Evolutionary conservation across 2,329 filamentous ascomycete genomes (phyloP).

Genomic region (Aspergillus flavus): DNA sequence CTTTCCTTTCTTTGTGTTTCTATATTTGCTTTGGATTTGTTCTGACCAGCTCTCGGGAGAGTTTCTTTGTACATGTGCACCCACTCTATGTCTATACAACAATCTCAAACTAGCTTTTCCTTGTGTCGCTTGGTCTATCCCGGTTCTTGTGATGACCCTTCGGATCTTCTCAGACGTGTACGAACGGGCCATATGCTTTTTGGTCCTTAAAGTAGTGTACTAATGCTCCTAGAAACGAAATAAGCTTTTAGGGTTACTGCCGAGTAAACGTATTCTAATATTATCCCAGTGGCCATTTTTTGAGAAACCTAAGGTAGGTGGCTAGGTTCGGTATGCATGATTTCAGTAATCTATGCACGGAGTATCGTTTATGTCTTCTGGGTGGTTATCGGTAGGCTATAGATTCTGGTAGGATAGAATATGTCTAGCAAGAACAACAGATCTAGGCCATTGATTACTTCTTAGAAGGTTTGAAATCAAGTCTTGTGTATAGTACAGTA

Average conservation of each 20-base stretch:
- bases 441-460: not conserved
- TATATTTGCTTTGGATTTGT: not conserved
- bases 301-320: not conserved
- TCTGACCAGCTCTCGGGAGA: not conserved
- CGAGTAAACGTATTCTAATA: not conserved
- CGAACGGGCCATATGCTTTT: not conserved
- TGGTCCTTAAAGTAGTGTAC: not conserved
- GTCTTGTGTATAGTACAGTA: not conserved
- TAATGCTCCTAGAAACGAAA: no score
- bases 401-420: not conserved
- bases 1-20: slow-evolving; percentile 8
- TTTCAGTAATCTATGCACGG: not conserved
- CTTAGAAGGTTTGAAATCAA: not conserved
- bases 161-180: not conserved
- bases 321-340: not conserved
- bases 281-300: not conserved
- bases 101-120: not conserved
- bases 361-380: not conserved
- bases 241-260: no score
- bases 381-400: not conserved
- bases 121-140: not conserved
- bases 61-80: not conserved
- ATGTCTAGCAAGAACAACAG: not conserved
- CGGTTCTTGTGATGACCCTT: not conserved
- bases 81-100: not conserved